Percentiles rank a stretch among this genome's conserved stretches.
Evolutionary conservation across 352 stramenopile species (phyloP).

Genomic region (Phytophthora fragariaefolia): DNA sequence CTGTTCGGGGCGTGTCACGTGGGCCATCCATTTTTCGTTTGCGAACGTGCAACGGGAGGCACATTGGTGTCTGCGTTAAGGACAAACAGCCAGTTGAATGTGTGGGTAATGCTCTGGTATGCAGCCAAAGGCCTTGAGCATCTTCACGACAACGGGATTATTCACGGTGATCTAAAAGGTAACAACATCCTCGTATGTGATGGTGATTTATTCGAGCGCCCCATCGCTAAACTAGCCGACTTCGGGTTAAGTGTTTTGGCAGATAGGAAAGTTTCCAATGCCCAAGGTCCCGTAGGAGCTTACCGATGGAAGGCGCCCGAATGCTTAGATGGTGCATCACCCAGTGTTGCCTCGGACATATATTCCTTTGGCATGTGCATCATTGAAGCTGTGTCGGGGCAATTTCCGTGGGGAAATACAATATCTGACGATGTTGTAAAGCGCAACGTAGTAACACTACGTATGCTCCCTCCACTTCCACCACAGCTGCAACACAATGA

Average conservation of each 20-base stretch:
- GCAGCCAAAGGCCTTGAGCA: constrained; percentile 15
- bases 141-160: constrained; percentile 15
- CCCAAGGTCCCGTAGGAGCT: neutral
- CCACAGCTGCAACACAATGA: too few species aligned
- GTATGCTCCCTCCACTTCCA: too few species aligned
- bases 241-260: constrained; percentile 26
- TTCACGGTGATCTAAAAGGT: constrained; percentile 28
- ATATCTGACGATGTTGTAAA: neutral
- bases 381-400: neutral
- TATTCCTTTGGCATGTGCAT: constrained; percentile 34
- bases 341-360: constrained; percentile 12
- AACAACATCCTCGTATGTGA: constrained; percentile 34
- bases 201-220: too few species aligned
- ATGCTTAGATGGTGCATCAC: constrained; percentile 7
- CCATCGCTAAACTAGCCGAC: constrained; percentile 24
- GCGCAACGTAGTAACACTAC: too few species aligned
- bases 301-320: constrained; percentile 22
- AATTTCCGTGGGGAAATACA: neutral
- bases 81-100: constrained; percentile 6
- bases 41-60: constrained; percentile 23
- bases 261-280: neutral
- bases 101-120: constrained; percentile 9
- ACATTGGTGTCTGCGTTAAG: constrained; percentile 15
- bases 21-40: constrained; percentile 32
- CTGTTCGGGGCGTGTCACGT: constrained; percentile 44